These are phyloP conservation scores for Buddleja alternifolia DNA, from an alignment of 257 asterid genomes.

Conservation along the genomic window DNA sequence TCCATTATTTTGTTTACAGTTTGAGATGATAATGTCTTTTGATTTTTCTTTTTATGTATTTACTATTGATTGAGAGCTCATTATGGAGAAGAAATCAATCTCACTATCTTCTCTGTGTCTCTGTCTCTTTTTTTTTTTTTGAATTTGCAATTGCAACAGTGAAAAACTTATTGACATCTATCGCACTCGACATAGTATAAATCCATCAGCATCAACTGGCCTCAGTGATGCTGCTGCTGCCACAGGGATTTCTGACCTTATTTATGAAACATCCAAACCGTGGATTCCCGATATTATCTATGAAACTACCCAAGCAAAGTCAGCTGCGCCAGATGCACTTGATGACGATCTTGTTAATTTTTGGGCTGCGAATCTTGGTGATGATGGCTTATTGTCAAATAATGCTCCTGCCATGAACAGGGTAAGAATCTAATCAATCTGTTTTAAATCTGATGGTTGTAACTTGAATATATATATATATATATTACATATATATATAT, in stretches of 20 bases:
- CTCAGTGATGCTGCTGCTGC: constrained; percentile 96
- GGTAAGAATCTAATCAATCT: constrained; percentile 48
- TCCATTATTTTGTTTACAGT: not conserved
- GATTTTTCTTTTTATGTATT: constrained; percentile 9
- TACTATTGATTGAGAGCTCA: constrained; percentile 22
- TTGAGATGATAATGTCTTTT: constrained; percentile 2
- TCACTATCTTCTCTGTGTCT: too few species aligned
- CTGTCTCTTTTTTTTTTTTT: constrained; percentile 20
- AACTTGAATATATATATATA: too few species aligned
- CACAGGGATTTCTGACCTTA: constrained; percentile 96
- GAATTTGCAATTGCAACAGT: constrained; percentile 51
- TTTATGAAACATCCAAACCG: constrained; percentile 80
- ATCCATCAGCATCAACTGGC: constrained; percentile 75
- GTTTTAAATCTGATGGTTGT: constrained; percentile 8
- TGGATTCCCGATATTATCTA: constrained; percentile 78
- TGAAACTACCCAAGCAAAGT: constrained; percentile 65
- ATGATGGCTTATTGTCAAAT: constrained; percentile 8
- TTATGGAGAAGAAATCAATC: constrained; percentile 25
- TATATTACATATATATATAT: too few species aligned
- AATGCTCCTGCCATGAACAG: constrained; percentile 96
- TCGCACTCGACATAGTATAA: constrained; percentile 96
- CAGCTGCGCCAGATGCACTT: constrained; percentile 75
- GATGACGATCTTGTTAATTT: constrained; percentile 98
- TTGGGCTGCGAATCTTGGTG: constrained; percentile 98
- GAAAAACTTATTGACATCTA: constrained; percentile 93